phyloP scores from a whole-genome alignment of 2,329 filamentous ascomycete species.

The Aspergillus ibericus region DNA sequence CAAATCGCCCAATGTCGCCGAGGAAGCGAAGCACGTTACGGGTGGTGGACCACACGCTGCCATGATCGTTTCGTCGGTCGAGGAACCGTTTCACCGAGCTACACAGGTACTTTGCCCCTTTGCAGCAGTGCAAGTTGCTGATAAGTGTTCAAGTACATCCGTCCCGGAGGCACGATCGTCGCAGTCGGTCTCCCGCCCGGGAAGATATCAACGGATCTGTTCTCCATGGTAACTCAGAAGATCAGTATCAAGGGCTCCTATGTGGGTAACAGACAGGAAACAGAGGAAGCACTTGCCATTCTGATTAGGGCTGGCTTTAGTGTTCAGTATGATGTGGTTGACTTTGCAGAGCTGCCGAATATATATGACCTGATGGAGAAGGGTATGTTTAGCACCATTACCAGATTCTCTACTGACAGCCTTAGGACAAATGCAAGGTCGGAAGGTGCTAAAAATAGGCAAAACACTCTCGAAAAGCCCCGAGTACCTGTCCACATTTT shows the following conservation, averaged over 20 bases:
- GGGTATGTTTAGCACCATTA: not conserved
- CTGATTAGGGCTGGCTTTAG: conserved; percentile 77
- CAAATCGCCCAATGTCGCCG: conserved; percentile 70
- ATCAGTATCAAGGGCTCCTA: conserved; percentile 86
- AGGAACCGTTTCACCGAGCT: conserved; percentile 93
- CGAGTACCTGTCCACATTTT: not conserved
- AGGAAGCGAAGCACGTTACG: conserved; percentile 78
- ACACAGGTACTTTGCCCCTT: conserved; percentile 4
- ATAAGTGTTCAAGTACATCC: conserved; percentile 66
- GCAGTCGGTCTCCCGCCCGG: conserved; percentile 82
- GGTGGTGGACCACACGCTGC: conserved; percentile 81
- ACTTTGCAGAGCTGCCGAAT: conserved; percentile 71
- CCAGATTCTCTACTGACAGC: not conserved
- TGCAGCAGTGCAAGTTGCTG: conserved; percentile 23
- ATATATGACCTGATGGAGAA: conserved; percentile 69
- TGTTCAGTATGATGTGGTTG: conserved; percentile 77
- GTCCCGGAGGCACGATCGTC: conserved; percentile 74
- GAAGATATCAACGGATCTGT: conserved; percentile 77
- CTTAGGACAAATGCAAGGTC: not conserved
- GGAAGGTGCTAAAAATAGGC: not conserved
- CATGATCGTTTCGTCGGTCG: conserved; percentile 75
- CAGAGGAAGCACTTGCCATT: conserved; percentile 84
- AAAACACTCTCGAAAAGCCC: not conserved
- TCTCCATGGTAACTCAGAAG: conserved; percentile 83
- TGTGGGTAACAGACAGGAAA: conserved; percentile 85